Evolutionary conservation across 768 basidiomycete species (phyloP), one percentile per base, ranked within the genome.

Genomic region (Tremella fuciformis): DNA sequence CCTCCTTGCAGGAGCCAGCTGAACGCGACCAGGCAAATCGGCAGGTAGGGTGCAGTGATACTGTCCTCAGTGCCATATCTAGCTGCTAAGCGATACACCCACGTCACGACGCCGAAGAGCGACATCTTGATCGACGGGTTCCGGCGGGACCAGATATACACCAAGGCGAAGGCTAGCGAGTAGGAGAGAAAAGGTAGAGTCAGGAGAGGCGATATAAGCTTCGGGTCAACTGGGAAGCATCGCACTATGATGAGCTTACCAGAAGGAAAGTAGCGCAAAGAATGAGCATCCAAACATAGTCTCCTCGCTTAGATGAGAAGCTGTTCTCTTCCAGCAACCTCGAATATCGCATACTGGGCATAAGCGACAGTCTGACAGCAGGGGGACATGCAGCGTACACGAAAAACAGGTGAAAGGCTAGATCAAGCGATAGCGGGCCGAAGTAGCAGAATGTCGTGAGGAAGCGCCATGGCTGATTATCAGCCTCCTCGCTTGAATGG

Each of bases 361-460:
- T 26, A 42, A 46, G 42, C 42, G 42, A 46, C n/a, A 13, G 21
- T n/a, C 9, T 25, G 38, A n/a, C 8, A 46, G 42, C 4, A 6
- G 22, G 6, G 6, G 16, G 6, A 15, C 6, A 15, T 46, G 4
- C 6, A 46, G 80, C 92, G 76, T 74, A 94, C 94, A 99, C 96
- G 82, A 98, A 99, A 82, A 97, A 97, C 53, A 99, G 82, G 76
- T 98, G 94, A 78, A 98, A 96, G 58, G 94, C 83, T 67, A 97
- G 91, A 77, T 98, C 94, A 19, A 98, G 80, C 3, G 88, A 91
- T 71, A 98, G 84, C 0, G 87, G 84, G 11, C 94, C 96, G 78
- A 97, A 98, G 78, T 93, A 99, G 69, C 92, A 87, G 82, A 98
- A 98, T 11, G 88, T 94, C 25, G 92, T 93, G 41, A 87, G 77